Conservation (phyloP, 169 alveolate genomes). For the Theileria orientalis region DNA sequence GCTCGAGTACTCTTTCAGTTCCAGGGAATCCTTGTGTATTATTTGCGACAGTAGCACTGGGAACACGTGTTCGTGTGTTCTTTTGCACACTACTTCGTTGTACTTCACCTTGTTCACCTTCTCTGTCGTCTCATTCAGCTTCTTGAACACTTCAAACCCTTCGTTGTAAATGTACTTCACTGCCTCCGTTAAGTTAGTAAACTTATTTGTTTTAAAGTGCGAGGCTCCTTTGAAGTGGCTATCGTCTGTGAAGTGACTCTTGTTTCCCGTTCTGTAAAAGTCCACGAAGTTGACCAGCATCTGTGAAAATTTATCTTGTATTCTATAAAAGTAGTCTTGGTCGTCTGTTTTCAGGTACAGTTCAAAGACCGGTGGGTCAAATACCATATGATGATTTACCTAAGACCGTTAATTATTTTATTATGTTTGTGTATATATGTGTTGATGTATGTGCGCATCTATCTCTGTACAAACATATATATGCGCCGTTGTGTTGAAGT, state of each 20-base stretch:
- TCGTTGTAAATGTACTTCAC: conserved; percentile 26
- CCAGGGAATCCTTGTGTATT: conserved; percentile 5
- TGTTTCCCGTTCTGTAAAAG: conserved; percentile 7
- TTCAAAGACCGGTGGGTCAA: conserved; percentile 56
- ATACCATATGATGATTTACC: conserved; percentile 21
- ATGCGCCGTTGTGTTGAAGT: too few relatives aligned
- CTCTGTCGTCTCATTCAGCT: conserved; percentile 10
- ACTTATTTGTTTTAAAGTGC: neutral
- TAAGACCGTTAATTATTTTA: neutral
- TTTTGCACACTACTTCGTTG: conserved; percentile 23
- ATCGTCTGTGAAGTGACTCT: conserved; percentile 8
- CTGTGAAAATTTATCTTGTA: conserved; percentile 17
- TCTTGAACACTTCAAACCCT: conserved; percentile 27
- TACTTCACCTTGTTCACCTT: neutral
- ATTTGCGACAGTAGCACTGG: conserved; percentile 53
- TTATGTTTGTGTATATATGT: too few relatives aligned
- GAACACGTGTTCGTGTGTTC: conserved; percentile 2
- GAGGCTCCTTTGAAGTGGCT: conserved; percentile 14
- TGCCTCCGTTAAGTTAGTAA: conserved; percentile 14
- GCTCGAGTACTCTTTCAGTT: neutral
- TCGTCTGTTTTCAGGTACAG: conserved; percentile 19
- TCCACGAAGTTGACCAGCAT: conserved; percentile 11
- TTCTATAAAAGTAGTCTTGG: neutral
- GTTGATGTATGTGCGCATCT: too few relatives aligned
- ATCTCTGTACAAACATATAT: too few relatives aligned